These are phyloP conservation scores for Cymodocea nodosa DNA, from an alignment of 116 monocot species.

Conservation along the genomic window DNA sequence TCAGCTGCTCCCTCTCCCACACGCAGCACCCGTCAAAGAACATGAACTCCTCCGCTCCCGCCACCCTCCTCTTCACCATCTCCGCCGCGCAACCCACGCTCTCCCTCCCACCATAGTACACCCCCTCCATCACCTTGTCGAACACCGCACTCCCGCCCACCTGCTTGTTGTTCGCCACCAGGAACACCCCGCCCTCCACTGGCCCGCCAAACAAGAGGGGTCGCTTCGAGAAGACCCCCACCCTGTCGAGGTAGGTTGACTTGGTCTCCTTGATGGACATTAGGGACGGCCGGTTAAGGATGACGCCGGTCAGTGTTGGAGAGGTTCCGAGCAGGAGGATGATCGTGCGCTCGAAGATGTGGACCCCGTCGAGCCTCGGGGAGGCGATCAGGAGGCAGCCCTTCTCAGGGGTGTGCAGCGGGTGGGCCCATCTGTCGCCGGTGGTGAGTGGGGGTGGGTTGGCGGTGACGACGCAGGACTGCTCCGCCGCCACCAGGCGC, in stretches of 20 bases:
- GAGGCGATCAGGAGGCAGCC: slow-evolving; percentile 80
- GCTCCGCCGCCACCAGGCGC: slow-evolving; percentile 33
- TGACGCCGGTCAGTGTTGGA: slow-evolving; percentile 44
- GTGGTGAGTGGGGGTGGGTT: neutral
- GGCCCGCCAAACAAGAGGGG: slow-evolving; percentile 81
- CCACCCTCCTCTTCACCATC: slow-evolving; percentile 61
- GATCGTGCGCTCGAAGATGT: slow-evolving; percentile 83
- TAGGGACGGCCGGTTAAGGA: slow-evolving; percentile 77
- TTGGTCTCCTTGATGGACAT: slow-evolving; percentile 83
- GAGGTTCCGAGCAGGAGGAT: slow-evolving; percentile 47
- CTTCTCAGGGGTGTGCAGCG: slow-evolving; percentile 53
- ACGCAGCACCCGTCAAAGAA: slow-evolving; percentile 92
- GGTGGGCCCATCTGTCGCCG: slow-evolving; percentile 60
- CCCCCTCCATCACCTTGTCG: slow-evolving; percentile 64
- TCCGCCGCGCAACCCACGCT: slow-evolving; percentile 71
- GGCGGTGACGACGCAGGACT: slow-evolving; percentile 2
- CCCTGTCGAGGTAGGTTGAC: slow-evolving; percentile 32
- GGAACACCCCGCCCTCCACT: slow-evolving; percentile 45
- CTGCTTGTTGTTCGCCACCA: slow-evolving; percentile 20
- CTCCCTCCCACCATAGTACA: slow-evolving; percentile 73
- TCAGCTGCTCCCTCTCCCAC: slow-evolving; percentile 62
- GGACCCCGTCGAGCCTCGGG: slow-evolving; percentile 71
- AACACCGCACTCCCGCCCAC: slow-evolving; percentile 51
- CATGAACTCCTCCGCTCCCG: slow-evolving; percentile 47
- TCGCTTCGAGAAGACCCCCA: slow-evolving; percentile 38